phyloP scores from a whole-genome alignment of 768 basidiomycete genomes.

The Pholiota microspora region DNA sequence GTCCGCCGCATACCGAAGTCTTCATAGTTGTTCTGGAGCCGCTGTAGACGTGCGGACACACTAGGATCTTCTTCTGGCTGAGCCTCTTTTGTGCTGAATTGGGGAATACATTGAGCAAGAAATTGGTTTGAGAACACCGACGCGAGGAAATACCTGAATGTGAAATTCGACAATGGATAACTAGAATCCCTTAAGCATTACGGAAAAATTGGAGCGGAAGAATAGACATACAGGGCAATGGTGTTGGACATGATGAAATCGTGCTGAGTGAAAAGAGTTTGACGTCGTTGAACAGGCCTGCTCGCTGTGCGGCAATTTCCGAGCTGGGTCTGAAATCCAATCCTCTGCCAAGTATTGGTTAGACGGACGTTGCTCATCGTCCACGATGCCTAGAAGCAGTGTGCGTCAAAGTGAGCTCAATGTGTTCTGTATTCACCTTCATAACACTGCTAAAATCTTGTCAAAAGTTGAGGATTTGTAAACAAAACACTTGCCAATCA shows the following conservation, averaged over 20 bases:
- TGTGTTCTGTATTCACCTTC: too few relatives aligned
- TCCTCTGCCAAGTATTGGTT: too few relatives aligned
- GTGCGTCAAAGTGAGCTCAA: too few relatives aligned
- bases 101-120: neutral
- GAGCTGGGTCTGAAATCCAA: conserved; percentile 10
- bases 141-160: conserved; percentile 63
- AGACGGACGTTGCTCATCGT: too few relatives aligned
- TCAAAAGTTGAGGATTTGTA: too few relatives aligned
- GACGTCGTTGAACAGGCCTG: neutral
- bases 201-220: neutral
- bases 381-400: too few relatives aligned
- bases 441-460: too few relatives aligned
- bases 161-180: conserved; percentile 88
- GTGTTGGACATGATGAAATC: conserved; percentile 46
- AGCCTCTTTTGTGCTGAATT: conserved; percentile 83
- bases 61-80: conserved; percentile 98
- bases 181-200: conserved; percentile 32
- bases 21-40: conserved; percentile 95
- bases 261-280: neutral
- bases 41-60: conserved; percentile 89
- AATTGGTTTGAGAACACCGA: neutral
- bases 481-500: too few relatives aligned
- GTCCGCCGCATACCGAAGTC: conserved; percentile 96
- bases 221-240: conserved; percentile 42
- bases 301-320: conserved; percentile 3